A percentile compares a stretch with the other conserved stretches of the same genome.
phyloP scores from a whole-genome alignment of 2,329 filamentous ascomycete genomes.

The Fusarium neocosmosporiellum region DNA sequence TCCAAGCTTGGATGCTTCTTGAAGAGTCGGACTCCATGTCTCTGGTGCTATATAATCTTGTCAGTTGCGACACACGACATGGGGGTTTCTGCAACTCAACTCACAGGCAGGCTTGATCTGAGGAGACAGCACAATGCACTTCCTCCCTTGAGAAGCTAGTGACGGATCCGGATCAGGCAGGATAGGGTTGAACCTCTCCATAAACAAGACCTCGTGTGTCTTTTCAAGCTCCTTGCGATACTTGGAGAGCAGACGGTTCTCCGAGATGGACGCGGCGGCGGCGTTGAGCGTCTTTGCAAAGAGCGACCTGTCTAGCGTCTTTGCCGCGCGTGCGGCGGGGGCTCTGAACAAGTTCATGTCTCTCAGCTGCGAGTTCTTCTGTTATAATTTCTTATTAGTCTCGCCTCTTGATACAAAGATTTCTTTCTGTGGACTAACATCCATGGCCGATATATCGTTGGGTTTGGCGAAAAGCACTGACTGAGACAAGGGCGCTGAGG shows the following conservation, averaged over 20 bases:
- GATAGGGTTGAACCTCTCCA: conserved; percentile 73
- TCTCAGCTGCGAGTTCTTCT: conserved; percentile 46
- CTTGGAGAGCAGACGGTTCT: conserved; percentile 78
- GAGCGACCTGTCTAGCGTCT: conserved; percentile 82
- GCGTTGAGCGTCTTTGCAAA: conserved; percentile 83
- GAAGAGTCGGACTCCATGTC: conserved; percentile 80
- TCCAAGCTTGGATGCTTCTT: conserved; percentile 73
- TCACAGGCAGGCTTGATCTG: conserved; percentile 65
- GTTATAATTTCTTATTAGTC: conserved; percentile 4
- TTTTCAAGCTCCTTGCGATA: conserved; percentile 75
- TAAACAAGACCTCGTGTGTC: conserved; percentile 72
- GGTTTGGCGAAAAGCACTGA: conserved; percentile 37
- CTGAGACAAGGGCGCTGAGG: conserved; percentile 44
- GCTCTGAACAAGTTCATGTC: conserved; percentile 76
- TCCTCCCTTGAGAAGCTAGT: conserved; percentile 66
- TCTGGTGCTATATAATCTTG: conserved; percentile 57
- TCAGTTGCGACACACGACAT: conserved; percentile 8
- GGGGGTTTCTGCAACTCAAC: conserved; percentile 17
- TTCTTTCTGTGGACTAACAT: conserved; percentile 43
- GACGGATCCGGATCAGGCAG: conserved; percentile 68
- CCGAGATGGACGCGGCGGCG: conserved; percentile 81
- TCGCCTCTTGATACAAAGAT: background rate
- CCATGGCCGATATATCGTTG: conserved; percentile 43
- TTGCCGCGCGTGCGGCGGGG: conserved; percentile 81
- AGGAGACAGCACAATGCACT: conserved; percentile 70